Conservation (phyloP, 352 stramenopile genomes). For the Phytophthora tubulina region DNA sequence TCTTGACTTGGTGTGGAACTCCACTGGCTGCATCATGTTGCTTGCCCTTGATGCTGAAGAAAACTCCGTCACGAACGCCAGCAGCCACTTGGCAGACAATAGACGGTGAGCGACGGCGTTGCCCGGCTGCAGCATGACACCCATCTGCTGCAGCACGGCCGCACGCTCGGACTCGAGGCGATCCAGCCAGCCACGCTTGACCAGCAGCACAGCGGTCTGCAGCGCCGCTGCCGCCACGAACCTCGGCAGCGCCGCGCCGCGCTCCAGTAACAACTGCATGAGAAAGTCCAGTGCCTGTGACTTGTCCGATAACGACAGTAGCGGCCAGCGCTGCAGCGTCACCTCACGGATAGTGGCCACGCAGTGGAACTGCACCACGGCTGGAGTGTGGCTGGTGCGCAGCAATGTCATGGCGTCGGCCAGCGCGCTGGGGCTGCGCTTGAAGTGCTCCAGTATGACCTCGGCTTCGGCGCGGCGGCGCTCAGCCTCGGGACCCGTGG, state of each 20-base stretch:
- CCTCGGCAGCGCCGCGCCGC: slow-evolving; percentile 55
- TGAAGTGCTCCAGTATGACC: slow-evolving; percentile 79
- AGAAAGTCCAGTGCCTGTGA: slow-evolving; percentile 73
- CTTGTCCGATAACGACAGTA: slow-evolving; percentile 57
- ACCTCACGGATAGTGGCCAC: slow-evolving; percentile 81
- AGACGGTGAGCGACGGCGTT: slow-evolving; percentile 56
- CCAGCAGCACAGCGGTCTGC: slow-evolving; percentile 78
- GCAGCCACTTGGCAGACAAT: slow-evolving; percentile 82
- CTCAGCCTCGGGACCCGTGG: slow-evolving; percentile 56
- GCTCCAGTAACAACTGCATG: slow-evolving; percentile 83
- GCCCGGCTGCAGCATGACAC: slow-evolving; percentile 55
- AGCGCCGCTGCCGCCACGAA: slow-evolving; percentile 74
- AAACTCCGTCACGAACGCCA: slow-evolving; percentile 89
- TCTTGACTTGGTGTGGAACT: slow-evolving; percentile 85
- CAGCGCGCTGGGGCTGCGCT: slow-evolving; percentile 76
- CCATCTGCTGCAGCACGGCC: slow-evolving; percentile 80
- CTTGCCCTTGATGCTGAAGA: slow-evolving; percentile 79
- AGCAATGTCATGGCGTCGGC: slow-evolving; percentile 70
- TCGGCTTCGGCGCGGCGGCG: slow-evolving; percentile 71
- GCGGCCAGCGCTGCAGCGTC: slow-evolving; percentile 73
- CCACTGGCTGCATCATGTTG: slow-evolving; percentile 83
- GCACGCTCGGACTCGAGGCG: slow-evolving; percentile 58
- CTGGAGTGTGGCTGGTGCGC: slow-evolving; percentile 34
- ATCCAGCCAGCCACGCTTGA: slow-evolving; percentile 88
- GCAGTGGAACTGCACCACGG: slow-evolving; percentile 86